phyloP scores from a whole-genome alignment of 2,329 filamentous ascomycete genomes.

The Pseudogymnoascus sp. region DNA sequence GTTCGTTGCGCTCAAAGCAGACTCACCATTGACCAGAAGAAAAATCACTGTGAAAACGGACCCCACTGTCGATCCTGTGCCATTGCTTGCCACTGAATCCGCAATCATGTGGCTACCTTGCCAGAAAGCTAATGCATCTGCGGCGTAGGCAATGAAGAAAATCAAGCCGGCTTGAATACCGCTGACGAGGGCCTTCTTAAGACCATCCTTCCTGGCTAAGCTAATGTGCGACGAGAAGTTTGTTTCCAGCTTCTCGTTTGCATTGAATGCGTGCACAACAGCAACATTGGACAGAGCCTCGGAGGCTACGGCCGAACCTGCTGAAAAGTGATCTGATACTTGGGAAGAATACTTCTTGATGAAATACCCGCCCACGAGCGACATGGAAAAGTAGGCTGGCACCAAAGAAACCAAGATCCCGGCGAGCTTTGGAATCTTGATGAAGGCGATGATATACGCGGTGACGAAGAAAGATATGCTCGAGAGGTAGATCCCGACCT shows the following conservation, averaged over 20 bases:
- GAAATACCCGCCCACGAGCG: slow-evolving; percentile 40
- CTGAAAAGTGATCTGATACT: slow-evolving; percentile 39
- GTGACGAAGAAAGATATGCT: slow-evolving; percentile 52
- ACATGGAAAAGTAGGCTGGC: slow-evolving; percentile 40
- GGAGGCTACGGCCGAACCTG: slow-evolving; percentile 45
- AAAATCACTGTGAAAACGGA: slow-evolving; percentile 44
- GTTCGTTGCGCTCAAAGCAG: neutral
- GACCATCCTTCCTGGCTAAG: slow-evolving; percentile 36
- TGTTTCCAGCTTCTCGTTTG: slow-evolving; percentile 38
- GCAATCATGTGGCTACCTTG: slow-evolving; percentile 44
- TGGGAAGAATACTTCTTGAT: slow-evolving; percentile 36
- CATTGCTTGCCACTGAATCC: slow-evolving; percentile 30
- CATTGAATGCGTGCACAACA: slow-evolving; percentile 48
- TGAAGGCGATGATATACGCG: slow-evolving; percentile 52
- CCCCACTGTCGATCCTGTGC: slow-evolving; percentile 32
- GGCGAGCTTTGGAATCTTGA: slow-evolving; percentile 48
- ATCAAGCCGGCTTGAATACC: slow-evolving; percentile 46
- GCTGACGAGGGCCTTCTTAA: slow-evolving; percentile 43
- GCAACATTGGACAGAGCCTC: slow-evolving; percentile 45
- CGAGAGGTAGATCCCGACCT: slow-evolving; percentile 51
- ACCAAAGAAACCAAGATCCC: slow-evolving; percentile 47
- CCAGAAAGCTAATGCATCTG: slow-evolving; percentile 55
- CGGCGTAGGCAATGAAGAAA: slow-evolving; percentile 53
- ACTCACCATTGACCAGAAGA: slow-evolving; percentile 38
- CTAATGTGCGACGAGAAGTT: slow-evolving; percentile 42